phyloP scores from a whole-genome alignment of 192 early-diverging fungal genomes.

The Rhizophlyctis rosea region DNA sequence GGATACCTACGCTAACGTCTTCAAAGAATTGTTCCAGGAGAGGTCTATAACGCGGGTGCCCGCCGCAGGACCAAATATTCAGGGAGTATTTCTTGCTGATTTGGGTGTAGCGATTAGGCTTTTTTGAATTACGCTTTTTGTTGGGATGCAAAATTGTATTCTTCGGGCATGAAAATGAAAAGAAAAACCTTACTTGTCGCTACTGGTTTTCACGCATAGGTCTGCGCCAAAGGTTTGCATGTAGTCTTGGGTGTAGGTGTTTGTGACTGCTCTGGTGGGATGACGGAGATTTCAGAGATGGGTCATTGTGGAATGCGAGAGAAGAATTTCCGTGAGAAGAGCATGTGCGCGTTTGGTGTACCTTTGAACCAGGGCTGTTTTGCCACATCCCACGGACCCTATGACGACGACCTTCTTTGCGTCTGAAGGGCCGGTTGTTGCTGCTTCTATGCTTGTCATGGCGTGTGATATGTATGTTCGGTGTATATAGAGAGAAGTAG shows the following conservation, averaged over 20 bases:
- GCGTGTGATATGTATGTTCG: too few relatives aligned
- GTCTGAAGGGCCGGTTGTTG: constrained; percentile 10
- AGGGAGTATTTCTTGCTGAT: constrained; percentile 42
- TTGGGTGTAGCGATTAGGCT: not conserved
- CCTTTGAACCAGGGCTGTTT: constrained; percentile 47
- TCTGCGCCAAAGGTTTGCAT: constrained; percentile 56
- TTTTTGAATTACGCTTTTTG: too few relatives aligned
- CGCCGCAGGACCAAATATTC: constrained; percentile 52
- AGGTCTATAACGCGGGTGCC: constrained; percentile 53
- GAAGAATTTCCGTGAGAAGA: not conserved
- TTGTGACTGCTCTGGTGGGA: constrained; percentile 37
- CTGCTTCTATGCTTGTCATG: not conserved
- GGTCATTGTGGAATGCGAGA: not conserved
- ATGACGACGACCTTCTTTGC: constrained; percentile 48
- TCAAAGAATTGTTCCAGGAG: constrained; percentile 53
- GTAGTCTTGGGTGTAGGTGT: constrained; percentile 47
- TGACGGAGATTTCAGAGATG: constrained; percentile 8
- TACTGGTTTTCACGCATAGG: constrained; percentile 39
- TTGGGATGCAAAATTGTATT: too few relatives aligned
- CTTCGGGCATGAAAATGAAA: constrained; percentile 6
- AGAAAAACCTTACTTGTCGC: constrained; percentile 32
- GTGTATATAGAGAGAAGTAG: too few relatives aligned
- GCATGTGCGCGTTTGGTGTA: constrained; percentile 9
- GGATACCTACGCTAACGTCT: constrained; percentile 31
- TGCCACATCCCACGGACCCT: constrained; percentile 45